Evolutionary conservation across 2,329 filamentous ascomycete species (phyloP), one percentile per base, ranked within the genome.

Genomic region (Aspergillus sp.): DNA sequence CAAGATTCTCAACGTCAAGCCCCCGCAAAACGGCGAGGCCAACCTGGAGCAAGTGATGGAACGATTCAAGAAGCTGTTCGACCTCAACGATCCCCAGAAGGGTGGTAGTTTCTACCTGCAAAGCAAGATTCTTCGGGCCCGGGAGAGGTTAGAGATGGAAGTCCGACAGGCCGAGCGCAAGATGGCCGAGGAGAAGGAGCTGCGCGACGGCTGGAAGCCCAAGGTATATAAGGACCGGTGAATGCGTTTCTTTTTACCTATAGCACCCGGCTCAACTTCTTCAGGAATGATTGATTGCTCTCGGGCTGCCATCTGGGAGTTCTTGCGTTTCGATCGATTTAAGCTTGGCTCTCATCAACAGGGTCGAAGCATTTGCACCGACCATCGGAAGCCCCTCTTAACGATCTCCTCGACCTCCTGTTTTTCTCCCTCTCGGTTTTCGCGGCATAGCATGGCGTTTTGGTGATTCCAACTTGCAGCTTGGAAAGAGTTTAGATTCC

Each of bases 101-200:
- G 95, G 95, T 38, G 95, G 95, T 56, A 97, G 92, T 72, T 99
- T 99, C 79, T 99, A 99, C 78, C 84, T 99, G 52, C 95, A 99
- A 80, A 98, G 94, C 84, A 99, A 99, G 81, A 87, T 99, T 58
- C 80, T 98, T 69, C 85, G 95, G 64, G 95, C 95, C 60, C 87
- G 94, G 70, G 94, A 99, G 80, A 84, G 95, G 65, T 90, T 99
- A 79, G 94, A 98, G 81, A 84, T 89, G 70, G 94, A 99, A 79
- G 81, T 95, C 43, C 84, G 88, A 65, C 87, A 90, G 61, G 85
- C 88, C 61, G 83, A 87, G 70, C 89, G 91, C 74, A 87, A 89
- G 74, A 84, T 85, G 13, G 87, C 88, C 68, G 83, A 87, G 70
- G 92, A 96, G 72, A 88, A 89, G 58, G 92, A 97, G 77, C 71